Evolutionary conservation across 2,329 filamentous ascomycete genomes (phyloP), one percentile per base, ranked within the genome.

Genomic region (Nemania sp.): DNA sequence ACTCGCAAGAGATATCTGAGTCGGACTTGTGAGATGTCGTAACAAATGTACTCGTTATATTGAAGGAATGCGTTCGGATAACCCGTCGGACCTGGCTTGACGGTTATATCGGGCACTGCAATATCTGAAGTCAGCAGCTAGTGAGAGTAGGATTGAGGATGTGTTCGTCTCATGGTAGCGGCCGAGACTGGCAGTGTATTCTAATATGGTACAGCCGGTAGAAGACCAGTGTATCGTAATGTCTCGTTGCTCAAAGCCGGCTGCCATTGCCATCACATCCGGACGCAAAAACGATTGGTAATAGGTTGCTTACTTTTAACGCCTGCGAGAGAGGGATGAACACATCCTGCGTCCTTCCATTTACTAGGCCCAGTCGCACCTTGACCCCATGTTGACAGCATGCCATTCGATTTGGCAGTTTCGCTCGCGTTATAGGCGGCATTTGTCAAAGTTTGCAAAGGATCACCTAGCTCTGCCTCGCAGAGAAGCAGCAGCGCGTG

Each of bases 401-500:
- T 82, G 15, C 87, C 87, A 1, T 82, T 76, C 2, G 77, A 73
- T 63, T 85, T 85, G 0, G 89, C 90, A 40, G 82, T 79, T 5
- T 86, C 80, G 0, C 83, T 88, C 0, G 92, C 92, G 7, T 78
- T 75, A 70, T 85, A 91, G 18, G 84, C 83, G 1, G 85, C 74
- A 12, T 78, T 0, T 0, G 76, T 79, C 2, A 93, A 80, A 67
- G 87, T 81, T 60, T 89, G 83, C 78, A 94, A 87, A 0, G 91
- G 91, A 35, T 87, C 76, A 5, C 92, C 92, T 2, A 97, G 82
- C 75, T 92, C 89, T 3, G 90, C 91, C 70, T 96, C 92, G 69
- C 92, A 96, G 1, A 97, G 86, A 17, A 97, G 81, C 3, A 96
- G 79, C 2, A 97, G 79, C 0, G 87, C 92, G 20, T 87, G 85